Percentiles rank a stretch among this genome's conserved stretches.
Evolutionary conservation across 345 rosid genomes (phyloP).

Genomic region (Erodium maritimum): DNA sequence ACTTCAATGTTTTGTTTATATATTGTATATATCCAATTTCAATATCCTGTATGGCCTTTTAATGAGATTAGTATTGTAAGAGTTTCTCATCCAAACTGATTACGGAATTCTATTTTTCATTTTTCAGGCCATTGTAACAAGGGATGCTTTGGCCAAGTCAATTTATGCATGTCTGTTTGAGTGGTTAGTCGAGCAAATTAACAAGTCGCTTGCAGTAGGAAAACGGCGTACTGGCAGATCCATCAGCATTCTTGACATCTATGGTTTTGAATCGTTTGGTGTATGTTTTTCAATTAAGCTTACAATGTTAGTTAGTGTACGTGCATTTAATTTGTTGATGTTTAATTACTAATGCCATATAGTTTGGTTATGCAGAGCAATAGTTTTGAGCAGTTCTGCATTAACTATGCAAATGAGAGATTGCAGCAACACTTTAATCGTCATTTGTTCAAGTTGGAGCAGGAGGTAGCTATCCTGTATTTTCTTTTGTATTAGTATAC

Average conservation of each 20-base stretch:
- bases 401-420: constrained; percentile 98
- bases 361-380: constrained; percentile 54
- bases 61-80: constrained; percentile 3
- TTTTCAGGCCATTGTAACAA: constrained; percentile 67
- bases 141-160: constrained; percentile 97
- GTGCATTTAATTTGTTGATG: constrained; percentile 1
- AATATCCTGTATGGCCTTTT: background rate
- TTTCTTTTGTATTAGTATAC: background rate
- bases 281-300: constrained; percentile 33
- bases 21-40: background rate
- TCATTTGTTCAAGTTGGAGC: constrained; percentile 93
- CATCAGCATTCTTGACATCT: constrained; percentile 97
- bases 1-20: background rate
- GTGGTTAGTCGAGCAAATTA: constrained; percentile 92
- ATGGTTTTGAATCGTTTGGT: constrained; percentile 97
- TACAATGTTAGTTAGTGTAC: constrained; percentile 8
- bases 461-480: constrained; percentile 53
- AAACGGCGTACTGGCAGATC: constrained; percentile 91
- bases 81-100: background rate
- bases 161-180: constrained; percentile 85
- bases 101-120: constrained; percentile 8
- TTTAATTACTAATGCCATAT: constrained; percentile 9
- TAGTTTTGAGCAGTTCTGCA: constrained; percentile 99
- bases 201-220: constrained; percentile 91
- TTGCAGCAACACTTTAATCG: constrained; percentile 98